Conservation (phyloP, 495 filamentous ascomycete species). For the Viridothelium virens region DNA sequence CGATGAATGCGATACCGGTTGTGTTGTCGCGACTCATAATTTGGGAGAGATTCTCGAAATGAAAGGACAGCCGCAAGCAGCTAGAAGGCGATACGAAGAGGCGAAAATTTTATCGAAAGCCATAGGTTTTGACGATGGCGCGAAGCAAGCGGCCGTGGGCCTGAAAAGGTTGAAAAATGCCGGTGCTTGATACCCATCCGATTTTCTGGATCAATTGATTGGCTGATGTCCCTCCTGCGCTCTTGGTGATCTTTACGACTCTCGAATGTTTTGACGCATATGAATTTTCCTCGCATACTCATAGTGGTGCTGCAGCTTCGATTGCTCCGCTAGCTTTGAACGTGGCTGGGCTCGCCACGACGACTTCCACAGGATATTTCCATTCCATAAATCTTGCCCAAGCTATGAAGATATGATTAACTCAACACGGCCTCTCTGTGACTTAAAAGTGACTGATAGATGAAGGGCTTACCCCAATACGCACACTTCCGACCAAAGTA, state of each 20-base stretch:
- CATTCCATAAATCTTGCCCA: constrained; percentile 71
- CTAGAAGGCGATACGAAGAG: constrained; percentile 54
- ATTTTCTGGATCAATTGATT: neutral
- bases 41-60: constrained; percentile 74
- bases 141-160: constrained; percentile 50
- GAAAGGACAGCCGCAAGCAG: constrained; percentile 56
- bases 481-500: constrained; percentile 89
- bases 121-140: constrained; percentile 57
- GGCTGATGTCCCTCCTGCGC: neutral
- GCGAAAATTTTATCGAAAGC: constrained; percentile 54
- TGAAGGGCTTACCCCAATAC: constrained; percentile 75
- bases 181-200: neutral
- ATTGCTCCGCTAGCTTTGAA: constrained; percentile 64
- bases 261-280: too few relatives aligned
- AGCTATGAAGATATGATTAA: constrained; percentile 38
- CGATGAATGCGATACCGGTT: constrained; percentile 77
- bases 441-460: neutral
- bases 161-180: constrained; percentile 38
- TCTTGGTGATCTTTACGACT: neutral
- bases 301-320: constrained; percentile 64
- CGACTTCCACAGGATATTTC: constrained; percentile 64
- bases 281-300: constrained; percentile 23
- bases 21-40: constrained; percentile 76
- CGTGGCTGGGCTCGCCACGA: constrained; percentile 45
- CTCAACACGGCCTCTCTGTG: neutral